phyloP scores from a whole-genome alignment of 352 stramenopile genomes.

The Phytopythium oedochilum region DNA sequence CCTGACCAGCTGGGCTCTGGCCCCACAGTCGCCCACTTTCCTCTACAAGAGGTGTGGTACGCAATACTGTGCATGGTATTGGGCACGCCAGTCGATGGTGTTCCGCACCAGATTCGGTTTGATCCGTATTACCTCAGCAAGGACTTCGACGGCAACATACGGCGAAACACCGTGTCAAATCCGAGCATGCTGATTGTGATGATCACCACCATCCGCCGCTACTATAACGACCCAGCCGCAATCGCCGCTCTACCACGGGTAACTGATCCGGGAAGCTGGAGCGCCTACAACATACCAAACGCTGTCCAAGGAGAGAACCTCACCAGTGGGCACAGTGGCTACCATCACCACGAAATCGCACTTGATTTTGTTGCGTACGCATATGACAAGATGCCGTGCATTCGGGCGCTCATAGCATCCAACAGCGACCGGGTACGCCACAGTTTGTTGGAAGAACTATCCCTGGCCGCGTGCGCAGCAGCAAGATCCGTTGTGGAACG shows the following conservation, averaged over 20 bases:
- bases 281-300: background rate
- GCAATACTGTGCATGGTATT: constrained; percentile 58
- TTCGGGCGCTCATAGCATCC: constrained; percentile 14
- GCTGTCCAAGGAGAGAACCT: background rate
- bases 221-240: constrained; percentile 44
- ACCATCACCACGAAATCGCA: constrained; percentile 12
- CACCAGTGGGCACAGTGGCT: background rate
- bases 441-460: constrained; percentile 58
- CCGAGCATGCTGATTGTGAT: constrained; percentile 46
- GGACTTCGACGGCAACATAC: constrained; percentile 68
- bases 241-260: constrained; percentile 15
- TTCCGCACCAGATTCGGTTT: constrained; percentile 55
- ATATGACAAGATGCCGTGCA: constrained; percentile 39
- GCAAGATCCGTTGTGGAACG: constrained; percentile 32
- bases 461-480: constrained; percentile 37
- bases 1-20: constrained; percentile 15
- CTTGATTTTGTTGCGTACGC: constrained; percentile 57
- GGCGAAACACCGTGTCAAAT: constrained; percentile 48
- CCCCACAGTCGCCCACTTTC: constrained; percentile 17
- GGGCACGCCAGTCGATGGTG: constrained; percentile 52
- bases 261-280: constrained; percentile 6
- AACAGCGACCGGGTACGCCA: constrained; percentile 41
- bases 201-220: constrained; percentile 41
- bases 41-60: constrained; percentile 72
- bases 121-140: constrained; percentile 61